Percentiles rank a stretch among this genome's conserved stretches.
phyloP scores from a whole-genome alignment of 441 rosid species.

The Pelargonium cotyledonis region DNA sequence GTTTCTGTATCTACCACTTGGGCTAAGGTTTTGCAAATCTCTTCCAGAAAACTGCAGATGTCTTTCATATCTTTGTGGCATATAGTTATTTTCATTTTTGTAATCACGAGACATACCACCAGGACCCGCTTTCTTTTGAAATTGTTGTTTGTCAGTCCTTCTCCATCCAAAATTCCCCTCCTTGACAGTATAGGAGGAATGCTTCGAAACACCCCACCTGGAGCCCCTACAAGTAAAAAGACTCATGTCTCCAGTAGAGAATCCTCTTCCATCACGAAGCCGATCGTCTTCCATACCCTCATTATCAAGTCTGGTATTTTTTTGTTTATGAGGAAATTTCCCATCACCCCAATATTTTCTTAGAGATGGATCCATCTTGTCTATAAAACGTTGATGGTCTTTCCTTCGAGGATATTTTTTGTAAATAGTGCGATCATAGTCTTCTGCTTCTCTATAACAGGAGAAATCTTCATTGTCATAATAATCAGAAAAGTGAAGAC shows the following conservation, averaged over 20 bases:
- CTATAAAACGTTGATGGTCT: slow-evolving; percentile 25
- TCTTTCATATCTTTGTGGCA: slow-evolving; percentile 25
- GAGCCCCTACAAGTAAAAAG: slow-evolving; percentile 25
- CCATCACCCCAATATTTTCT: slow-evolving; percentile 26
- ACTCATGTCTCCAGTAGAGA: slow-evolving; percentile 21
- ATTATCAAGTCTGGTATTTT: slow-evolving; percentile 19
- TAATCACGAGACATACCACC: slow-evolving; percentile 24
- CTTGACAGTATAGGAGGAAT: slow-evolving; percentile 19
- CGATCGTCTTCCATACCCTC: slow-evolving; percentile 25
- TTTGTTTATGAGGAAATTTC: slow-evolving; percentile 25
- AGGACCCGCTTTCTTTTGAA: slow-evolving; percentile 24
- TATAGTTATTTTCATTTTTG: slow-evolving; percentile 23
- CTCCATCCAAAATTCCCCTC: slow-evolving; percentile 24
- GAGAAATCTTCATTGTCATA: slow-evolving; percentile 24
- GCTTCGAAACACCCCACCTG: slow-evolving; percentile 25
- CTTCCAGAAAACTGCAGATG: slow-evolving; percentile 28
- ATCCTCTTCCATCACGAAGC: slow-evolving; percentile 21
- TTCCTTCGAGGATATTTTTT: slow-evolving; percentile 18
- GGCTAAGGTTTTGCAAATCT: slow-evolving; percentile 23
- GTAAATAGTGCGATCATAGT: slow-evolving; percentile 19
- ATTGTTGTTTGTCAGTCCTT: slow-evolving; percentile 21
- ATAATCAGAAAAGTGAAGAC: slow-evolving; percentile 21
- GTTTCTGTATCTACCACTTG: slow-evolving; percentile 26
- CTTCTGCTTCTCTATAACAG: slow-evolving; percentile 19
- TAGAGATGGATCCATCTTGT: slow-evolving; percentile 23